Evolutionary conservation across 2,329 filamentous ascomycete species (phyloP).

Genomic region (Sporothrix variecibatus): DNA sequence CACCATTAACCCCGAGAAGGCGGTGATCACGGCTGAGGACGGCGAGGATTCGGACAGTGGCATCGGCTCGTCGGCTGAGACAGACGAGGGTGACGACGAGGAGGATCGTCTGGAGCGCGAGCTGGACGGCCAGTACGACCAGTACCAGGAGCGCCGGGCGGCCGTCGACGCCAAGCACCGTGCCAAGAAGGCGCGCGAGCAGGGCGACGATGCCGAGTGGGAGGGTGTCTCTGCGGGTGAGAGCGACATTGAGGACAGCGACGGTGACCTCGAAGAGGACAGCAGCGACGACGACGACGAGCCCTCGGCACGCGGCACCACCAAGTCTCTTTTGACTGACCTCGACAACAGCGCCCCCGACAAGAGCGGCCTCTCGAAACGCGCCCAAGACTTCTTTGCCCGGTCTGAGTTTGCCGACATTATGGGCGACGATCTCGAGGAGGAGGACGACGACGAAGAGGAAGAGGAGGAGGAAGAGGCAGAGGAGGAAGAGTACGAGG

Average conservation of each 20-base stretch:
- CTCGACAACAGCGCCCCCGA: conserved; percentile 56
- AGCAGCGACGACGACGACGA: conserved; percentile 64
- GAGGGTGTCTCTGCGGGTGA: conserved; percentile 72
- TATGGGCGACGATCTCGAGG: conserved; percentile 58
- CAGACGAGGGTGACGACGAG: conserved; percentile 66
- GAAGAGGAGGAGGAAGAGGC: conserved; percentile 54
- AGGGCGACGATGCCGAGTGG: conserved; percentile 86
- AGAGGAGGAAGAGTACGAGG: conserved; percentile 26
- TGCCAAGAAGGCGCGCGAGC: conserved; percentile 82
- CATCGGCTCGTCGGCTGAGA: conserved; percentile 55
- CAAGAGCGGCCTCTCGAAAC: conserved; percentile 70
- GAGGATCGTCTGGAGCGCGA: conserved; percentile 81
- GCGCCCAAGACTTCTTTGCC: conserved; percentile 86
- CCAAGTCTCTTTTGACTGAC: conserved; percentile 59
- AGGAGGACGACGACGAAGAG: conserved; percentile 42
- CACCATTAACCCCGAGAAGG: conserved; percentile 48
- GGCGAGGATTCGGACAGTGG: conserved; percentile 62
- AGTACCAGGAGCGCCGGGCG: conserved; percentile 78
- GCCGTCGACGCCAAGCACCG: conserved; percentile 82
- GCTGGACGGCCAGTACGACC: conserved; percentile 83
- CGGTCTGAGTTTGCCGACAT: conserved; percentile 93
- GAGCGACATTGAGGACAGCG: conserved; percentile 57
- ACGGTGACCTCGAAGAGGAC: conserved; percentile 57
- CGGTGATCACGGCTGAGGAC: conserved; percentile 40
- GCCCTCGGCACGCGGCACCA: neutral